Evolutionary conservation across 1,284 basidiomycete species (phyloP).

Genomic region (Microbotryum scabiosae): DNA sequence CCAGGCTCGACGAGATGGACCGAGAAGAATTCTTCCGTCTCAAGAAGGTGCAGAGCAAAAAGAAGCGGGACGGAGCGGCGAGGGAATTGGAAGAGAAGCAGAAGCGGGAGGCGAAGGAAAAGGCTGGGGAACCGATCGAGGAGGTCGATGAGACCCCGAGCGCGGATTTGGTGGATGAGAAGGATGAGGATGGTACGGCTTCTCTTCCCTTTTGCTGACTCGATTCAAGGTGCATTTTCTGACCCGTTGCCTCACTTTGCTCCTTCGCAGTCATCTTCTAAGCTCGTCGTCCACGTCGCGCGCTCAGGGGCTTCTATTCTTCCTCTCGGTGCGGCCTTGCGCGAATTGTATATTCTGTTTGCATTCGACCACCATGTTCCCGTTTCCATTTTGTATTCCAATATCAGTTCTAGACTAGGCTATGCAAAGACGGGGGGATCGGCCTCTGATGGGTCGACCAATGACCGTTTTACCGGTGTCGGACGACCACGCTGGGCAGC

Average conservation of each 20-base stretch:
- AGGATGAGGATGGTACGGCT: conserved; percentile 71
- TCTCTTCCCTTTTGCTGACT: conserved; percentile 52
- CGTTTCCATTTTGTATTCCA: too few relatives aligned
- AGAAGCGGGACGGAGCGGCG: conserved; percentile 62
- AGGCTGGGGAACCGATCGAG: conserved; percentile 10
- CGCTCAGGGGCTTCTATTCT: too few relatives aligned
- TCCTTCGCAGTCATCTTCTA: conserved; percentile 8
- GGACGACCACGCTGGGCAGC: too few relatives aligned
- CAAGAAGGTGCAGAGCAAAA: conserved; percentile 90
- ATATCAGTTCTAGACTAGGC: too few relatives aligned
- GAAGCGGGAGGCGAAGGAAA: conserved; percentile 41
- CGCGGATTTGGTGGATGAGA: conserved; percentile 62
- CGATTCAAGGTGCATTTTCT: too few relatives aligned
- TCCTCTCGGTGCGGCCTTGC: neutral
- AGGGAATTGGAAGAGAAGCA: conserved; percentile 45
- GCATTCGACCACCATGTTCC: too few relatives aligned
- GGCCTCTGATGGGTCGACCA: too few relatives aligned
- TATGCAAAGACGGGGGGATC: too few relatives aligned
- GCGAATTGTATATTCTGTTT: too few relatives aligned
- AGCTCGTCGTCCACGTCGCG: neutral
- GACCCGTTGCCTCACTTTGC: too few relatives aligned
- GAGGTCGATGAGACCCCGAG: conserved; percentile 39
- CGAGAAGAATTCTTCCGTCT: conserved; percentile 88
- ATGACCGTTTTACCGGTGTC: too few relatives aligned
- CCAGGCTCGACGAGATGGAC: conserved; percentile 82